phyloP scores from a whole-genome alignment of 2,329 filamentous ascomycete genomes.

The Penicillium olsonii region DNA sequence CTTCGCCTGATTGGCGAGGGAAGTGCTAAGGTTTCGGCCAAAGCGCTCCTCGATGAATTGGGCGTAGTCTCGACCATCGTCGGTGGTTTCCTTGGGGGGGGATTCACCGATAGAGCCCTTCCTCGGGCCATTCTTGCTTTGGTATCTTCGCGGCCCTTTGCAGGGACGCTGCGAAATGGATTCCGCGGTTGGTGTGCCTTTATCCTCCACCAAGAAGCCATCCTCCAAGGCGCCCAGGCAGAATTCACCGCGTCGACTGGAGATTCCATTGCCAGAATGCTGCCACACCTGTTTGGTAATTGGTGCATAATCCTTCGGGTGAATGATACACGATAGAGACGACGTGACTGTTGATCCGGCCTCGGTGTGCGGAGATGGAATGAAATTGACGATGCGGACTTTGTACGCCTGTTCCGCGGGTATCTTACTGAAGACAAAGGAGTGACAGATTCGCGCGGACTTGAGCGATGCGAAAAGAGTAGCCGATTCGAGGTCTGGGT shows the following conservation, averaged over 20 bases:
- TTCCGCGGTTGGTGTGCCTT: slow-evolving; percentile 30
- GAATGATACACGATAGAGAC: slow-evolving; percentile 70
- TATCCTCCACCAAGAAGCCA: slow-evolving; percentile 60
- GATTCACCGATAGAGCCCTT: slow-evolving; percentile 53
- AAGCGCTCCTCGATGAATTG: slow-evolving; percentile 93
- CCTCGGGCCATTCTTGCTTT: slow-evolving; percentile 47
- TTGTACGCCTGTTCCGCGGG: slow-evolving; percentile 45
- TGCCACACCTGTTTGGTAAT: slow-evolving; percentile 97
- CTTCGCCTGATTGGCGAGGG: slow-evolving; percentile 77
- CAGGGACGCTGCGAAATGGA: slow-evolving; percentile 39
- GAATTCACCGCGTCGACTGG: slow-evolving; percentile 88
- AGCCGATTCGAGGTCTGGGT: slow-evolving; percentile 60
- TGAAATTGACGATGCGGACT: slow-evolving; percentile 54
- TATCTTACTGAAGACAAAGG: slow-evolving; percentile 64
- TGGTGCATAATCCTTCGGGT: slow-evolving; percentile 65
- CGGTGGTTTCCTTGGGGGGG: slow-evolving; percentile 20
- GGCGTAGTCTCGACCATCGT: slow-evolving; percentile 65
- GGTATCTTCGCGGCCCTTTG: slow-evolving; percentile 81
- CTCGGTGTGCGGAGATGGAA: slow-evolving; percentile 65
- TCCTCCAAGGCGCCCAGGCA: slow-evolving; percentile 74
- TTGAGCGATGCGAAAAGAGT: slow-evolving; percentile 78
- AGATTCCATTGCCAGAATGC: slow-evolving; percentile 89
- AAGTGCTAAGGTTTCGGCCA: slow-evolving; percentile 82
- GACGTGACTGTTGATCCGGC: slow-evolving; percentile 59
- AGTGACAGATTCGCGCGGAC: slow-evolving; percentile 70